phyloP scores from a whole-genome alignment of 495 filamentous ascomycete species.

The Podospora anserina region DNA sequence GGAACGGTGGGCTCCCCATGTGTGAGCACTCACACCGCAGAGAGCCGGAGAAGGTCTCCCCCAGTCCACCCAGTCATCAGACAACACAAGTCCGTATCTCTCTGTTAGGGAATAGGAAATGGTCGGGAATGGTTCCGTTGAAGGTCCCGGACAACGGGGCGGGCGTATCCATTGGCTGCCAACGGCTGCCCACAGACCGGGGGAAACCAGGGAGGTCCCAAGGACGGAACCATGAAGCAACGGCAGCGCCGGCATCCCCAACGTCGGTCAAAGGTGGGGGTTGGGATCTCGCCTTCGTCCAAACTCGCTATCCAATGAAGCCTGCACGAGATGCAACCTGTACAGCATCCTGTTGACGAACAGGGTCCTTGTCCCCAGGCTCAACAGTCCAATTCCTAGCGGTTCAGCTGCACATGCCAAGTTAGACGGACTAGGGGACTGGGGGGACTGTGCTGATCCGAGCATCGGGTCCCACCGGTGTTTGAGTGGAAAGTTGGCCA shows the following conservation, averaged over 20 bases:
- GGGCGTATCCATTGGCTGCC: slow-evolving; percentile 16
- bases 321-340: slow-evolving; percentile 1
- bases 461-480: neutral
- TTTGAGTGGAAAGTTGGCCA: neutral
- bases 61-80: neutral
- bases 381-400: neutral
- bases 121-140: neutral
- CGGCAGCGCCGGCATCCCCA: neutral
- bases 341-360: neutral
- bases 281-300: neutral
- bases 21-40: slow-evolving; percentile 7
- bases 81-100: neutral
- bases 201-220: neutral
- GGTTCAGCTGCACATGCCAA: neutral
- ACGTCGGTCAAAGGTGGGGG: slow-evolving; percentile 1
- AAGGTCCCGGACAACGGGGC: slow-evolving; percentile 10
- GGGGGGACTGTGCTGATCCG: neutral
- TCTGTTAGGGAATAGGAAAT: slow-evolving; percentile 2
- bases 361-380: neutral
- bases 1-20: neutral
- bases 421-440: neutral
- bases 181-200: slow-evolving; percentile 10
- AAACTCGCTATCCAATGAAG: slow-evolving; percentile 3
- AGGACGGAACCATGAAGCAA: slow-evolving; percentile 12
- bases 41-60: slow-evolving; percentile 12